Percentiles rank a stretch among this genome's conserved stretches.
Conservation (phyloP, 148 eudicot species). For the Vaccinium macrocarpon region DNA sequence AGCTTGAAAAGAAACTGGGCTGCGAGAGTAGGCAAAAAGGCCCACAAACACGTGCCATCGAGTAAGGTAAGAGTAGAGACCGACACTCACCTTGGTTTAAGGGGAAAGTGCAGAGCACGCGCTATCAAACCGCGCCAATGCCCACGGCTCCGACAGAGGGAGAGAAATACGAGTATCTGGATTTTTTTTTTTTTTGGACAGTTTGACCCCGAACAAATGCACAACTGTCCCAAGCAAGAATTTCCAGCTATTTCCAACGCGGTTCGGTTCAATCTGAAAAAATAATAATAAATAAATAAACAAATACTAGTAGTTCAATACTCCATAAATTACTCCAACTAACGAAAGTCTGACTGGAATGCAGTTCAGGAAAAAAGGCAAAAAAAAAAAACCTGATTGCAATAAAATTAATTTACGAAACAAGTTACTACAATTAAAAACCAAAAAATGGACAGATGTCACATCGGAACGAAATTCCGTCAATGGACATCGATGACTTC, state of each 20-base stretch:
- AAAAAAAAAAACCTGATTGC: not conserved
- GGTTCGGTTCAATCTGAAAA: conserved; percentile 4
- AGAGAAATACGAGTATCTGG: not conserved
- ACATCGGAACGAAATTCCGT: not conserved
- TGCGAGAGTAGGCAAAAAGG: not conserved
- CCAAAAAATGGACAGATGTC: not conserved
- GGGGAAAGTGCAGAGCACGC: conserved; percentile 7
- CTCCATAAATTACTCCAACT: no score
- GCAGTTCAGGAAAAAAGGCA: no score
- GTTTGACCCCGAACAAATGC: conserved; percentile 6
- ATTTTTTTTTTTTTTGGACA: not conserved
- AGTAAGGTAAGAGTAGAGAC: not conserved
- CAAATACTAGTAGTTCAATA: not conserved
- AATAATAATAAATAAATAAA: not conserved
- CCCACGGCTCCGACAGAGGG: not conserved
- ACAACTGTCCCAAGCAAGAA: conserved; percentile 24
- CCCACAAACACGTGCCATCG: conserved; percentile 12
- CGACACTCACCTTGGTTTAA: conserved; percentile 11
- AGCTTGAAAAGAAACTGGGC: no score
- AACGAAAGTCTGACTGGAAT: not conserved
- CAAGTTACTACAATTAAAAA: not conserved
- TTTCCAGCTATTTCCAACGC: conserved; percentile 26
- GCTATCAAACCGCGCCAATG: conserved; percentile 3
- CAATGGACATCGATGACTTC: not conserved
- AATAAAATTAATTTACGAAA: not conserved